These are phyloP conservation scores for Harringtonia lauricola DNA, from an alignment of 2,329 filamentous ascomycete species.

Conservation along the genomic window DNA sequence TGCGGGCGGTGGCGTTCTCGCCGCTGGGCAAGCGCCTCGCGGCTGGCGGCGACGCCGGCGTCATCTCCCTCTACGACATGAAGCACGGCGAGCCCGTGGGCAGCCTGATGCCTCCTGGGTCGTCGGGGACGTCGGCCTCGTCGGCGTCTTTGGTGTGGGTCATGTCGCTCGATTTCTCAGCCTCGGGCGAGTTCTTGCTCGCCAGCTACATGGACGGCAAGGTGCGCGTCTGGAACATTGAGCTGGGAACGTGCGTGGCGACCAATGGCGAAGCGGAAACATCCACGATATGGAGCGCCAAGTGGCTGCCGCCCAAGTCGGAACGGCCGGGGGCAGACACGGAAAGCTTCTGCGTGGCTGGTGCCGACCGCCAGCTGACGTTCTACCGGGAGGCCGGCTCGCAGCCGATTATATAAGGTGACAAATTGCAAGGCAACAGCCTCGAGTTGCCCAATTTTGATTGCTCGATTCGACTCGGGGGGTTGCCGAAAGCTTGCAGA, in stretches of 20 bases:
- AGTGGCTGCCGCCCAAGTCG: slow-evolving; percentile 64
- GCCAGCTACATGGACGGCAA: slow-evolving; percentile 88
- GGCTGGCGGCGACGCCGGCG: slow-evolving; percentile 76
- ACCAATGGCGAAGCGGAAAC: slow-evolving; percentile 88
- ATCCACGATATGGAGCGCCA: slow-evolving; percentile 68
- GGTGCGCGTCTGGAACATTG: slow-evolving; percentile 91
- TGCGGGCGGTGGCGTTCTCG: slow-evolving; percentile 79
- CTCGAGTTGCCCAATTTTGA: no score
- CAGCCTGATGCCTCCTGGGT: slow-evolving; percentile 44
- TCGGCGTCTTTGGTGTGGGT: slow-evolving; percentile 77
- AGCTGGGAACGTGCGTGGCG: slow-evolving; percentile 72
- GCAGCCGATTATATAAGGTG: slow-evolving; percentile 9
- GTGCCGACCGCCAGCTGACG: slow-evolving; percentile 62
- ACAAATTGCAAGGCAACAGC: no score
- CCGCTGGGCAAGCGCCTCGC: slow-evolving; percentile 76
- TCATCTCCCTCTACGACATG: slow-evolving; percentile 89
- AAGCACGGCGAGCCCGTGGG: slow-evolving; percentile 85
- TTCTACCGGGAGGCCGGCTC: slow-evolving; percentile 68
- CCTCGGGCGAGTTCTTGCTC: slow-evolving; percentile 82
- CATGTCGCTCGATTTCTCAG: slow-evolving; percentile 83
- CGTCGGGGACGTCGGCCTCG: slow-evolving; percentile 14
- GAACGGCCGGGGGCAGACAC: slow-evolving; percentile 26
- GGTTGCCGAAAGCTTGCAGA: no score
- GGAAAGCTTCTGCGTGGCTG: slow-evolving; percentile 68
- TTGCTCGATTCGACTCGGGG: no score